A percentile compares a stretch with the other conserved stretches of the same genome.
These are phyloP conservation scores for Tolypocladium endophyticum DNA, from an alignment of 2,329 filamentous ascomycete genomes.

Conservation along the genomic window DNA sequence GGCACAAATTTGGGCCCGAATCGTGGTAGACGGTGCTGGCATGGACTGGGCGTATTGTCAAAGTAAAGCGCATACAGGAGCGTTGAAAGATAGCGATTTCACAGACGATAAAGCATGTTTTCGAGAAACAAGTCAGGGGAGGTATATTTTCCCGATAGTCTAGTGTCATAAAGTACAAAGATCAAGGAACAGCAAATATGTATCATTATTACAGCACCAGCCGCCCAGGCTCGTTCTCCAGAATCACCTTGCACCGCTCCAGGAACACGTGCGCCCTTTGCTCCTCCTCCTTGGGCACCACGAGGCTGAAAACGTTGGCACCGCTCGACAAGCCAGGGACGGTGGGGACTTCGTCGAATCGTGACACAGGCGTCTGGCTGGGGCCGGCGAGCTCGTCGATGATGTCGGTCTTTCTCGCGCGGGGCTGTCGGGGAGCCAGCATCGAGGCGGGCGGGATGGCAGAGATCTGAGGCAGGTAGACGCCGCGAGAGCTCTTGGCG, in stretches of 20 bases:
- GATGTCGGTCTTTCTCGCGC: constrained; percentile 49
- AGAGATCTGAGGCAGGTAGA: constrained; percentile 62
- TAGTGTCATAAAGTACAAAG: constrained; percentile 14
- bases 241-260: constrained; percentile 70
- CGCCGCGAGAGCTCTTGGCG: constrained; percentile 45
- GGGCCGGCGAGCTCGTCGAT: constrained; percentile 64
- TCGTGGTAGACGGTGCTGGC: constrained; percentile 29
- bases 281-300: constrained; percentile 70
- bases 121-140: neutral
- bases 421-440: constrained; percentile 18
- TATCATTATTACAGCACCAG: constrained; percentile 46
- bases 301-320: constrained; percentile 72
- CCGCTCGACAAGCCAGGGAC: constrained; percentile 41
- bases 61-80: neutral
- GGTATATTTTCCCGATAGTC: constrained; percentile 2
- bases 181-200: constrained; percentile 11
- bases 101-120: neutral
- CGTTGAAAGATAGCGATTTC: neutral
- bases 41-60: neutral
- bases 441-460: constrained; percentile 38
- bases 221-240: constrained; percentile 71
- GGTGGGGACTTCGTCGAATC: constrained; percentile 15
- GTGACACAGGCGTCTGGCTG: constrained; percentile 14
- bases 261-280: constrained; percentile 73
- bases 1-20: constrained; percentile 51